These are phyloP conservation scores for Trichocladium uniseriatum DNA, from an alignment of 495 filamentous ascomycete species.

Conservation along the genomic window DNA sequence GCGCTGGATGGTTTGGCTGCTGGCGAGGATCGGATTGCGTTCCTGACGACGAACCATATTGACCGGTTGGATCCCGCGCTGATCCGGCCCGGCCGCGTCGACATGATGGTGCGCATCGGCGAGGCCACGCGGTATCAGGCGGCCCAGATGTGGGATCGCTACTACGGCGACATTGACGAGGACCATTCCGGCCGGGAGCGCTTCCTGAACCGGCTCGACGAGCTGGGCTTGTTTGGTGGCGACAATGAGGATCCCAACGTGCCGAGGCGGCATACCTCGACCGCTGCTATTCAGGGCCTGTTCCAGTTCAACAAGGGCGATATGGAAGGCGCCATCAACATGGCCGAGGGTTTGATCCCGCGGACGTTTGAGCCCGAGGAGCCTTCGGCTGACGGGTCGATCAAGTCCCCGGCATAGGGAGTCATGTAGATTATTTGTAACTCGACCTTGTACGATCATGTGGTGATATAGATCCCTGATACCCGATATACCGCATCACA, in stretches of 20 bases:
- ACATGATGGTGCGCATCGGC: constrained; percentile 85
- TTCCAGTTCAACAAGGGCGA: constrained; percentile 91
- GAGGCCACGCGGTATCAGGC: constrained; percentile 82
- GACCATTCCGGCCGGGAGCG: constrained; percentile 47
- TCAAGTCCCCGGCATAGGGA: constrained; percentile 23
- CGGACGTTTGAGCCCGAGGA: constrained; percentile 39
- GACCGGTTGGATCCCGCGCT: constrained; percentile 82
- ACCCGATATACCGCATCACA: neutral
- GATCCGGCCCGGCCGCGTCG: constrained; percentile 83
- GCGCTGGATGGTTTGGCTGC: constrained; percentile 93
- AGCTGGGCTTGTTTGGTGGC: constrained; percentile 40
- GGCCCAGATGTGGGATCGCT: constrained; percentile 81
- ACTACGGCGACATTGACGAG: constrained; percentile 74
- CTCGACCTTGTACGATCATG: constrained; percentile 4
- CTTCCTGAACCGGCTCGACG: constrained; percentile 42
- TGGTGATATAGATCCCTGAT: constrained; percentile 11
- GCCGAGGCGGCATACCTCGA: constrained; percentile 54
- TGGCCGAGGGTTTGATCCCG: constrained; percentile 60
- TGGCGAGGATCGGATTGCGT: constrained; percentile 84
- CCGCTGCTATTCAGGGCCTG: constrained; percentile 83
- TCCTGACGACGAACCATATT: constrained; percentile 92
- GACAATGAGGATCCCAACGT: constrained; percentile 29
- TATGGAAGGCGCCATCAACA: constrained; percentile 75
- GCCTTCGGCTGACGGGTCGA: constrained; percentile 13
- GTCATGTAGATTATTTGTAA: neutral